Evolutionary conservation across 2,329 filamentous ascomycete genomes (phyloP).

Genomic region (Tolypocladium cylindrosporum): DNA sequence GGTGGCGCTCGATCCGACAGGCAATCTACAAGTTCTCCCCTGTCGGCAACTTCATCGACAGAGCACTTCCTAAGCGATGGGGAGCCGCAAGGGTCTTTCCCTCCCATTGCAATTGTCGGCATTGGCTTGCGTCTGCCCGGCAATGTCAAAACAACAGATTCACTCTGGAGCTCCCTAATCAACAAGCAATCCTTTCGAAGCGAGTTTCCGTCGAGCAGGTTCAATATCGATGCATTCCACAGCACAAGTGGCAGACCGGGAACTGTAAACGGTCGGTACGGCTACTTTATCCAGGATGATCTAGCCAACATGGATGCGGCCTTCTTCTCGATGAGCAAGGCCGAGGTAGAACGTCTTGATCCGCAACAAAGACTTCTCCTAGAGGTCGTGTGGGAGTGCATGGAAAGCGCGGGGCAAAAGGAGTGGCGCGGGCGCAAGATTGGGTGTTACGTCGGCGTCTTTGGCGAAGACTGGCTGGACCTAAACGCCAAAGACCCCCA

Average conservation of each 20-base stretch:
- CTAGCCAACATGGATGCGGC: conserved; percentile 13
- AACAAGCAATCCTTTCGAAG: conserved; percentile 4
- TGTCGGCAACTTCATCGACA: neutral
- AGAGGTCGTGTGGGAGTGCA: conserved; percentile 14
- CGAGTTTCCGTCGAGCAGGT: conserved; percentile 5
- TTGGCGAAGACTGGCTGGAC: conserved; percentile 6
- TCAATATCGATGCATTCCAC: conserved; percentile 7
- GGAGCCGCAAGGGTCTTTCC: neutral
- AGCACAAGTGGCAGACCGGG: conserved; percentile 4
- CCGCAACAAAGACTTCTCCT: conserved; percentile 20
- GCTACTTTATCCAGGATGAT: conserved; percentile 15
- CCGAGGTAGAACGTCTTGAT: conserved; percentile 18
- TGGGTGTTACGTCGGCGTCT: conserved; percentile 8
- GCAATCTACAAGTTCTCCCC: neutral
- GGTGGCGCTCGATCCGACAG: neutral
- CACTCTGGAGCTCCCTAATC: conserved; percentile 27
- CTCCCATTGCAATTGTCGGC: conserved; percentile 28
- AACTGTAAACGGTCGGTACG: conserved; percentile 3
- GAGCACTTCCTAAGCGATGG: neutral
- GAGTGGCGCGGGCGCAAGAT: conserved; percentile 1
- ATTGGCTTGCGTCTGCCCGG: conserved; percentile 31
- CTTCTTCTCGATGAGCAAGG: conserved; percentile 13
- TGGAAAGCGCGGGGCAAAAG: conserved; percentile 5
- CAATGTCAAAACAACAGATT: conserved; percentile 22
- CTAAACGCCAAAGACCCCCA: conserved; percentile 4